Conservation (phyloP, 2,329 filamentous ascomycete species). For the Emmonsia crescens region DNA sequence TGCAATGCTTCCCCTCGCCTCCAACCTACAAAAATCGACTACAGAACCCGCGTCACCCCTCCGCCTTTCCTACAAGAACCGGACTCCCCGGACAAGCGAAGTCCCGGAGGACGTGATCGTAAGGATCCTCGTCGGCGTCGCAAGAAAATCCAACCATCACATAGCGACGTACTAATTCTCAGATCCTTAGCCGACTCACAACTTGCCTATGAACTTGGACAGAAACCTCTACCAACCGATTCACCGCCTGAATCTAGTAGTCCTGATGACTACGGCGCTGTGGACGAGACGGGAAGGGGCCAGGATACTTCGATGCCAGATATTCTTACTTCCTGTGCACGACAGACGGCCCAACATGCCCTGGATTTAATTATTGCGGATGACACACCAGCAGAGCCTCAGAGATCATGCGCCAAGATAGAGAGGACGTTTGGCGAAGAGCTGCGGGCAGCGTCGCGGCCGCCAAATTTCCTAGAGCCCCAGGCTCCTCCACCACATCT, state of each 20-base stretch:
- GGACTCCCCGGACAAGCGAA: conserved; percentile 20
- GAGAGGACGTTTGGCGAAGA: conserved; percentile 1
- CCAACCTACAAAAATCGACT: conserved; percentile 21
- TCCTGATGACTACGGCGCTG: background rate
- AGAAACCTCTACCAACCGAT: conserved; percentile 5
- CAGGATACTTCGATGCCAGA: background rate
- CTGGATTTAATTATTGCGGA: background rate
- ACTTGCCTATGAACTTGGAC: conserved; percentile 39
- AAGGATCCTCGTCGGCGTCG: conserved; percentile 19
- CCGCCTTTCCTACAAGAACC: conserved; percentile 27
- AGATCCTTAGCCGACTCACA: conserved; percentile 53
- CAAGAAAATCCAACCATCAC: conserved; percentile 24
- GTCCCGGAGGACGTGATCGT: conserved; percentile 24
- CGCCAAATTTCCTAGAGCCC: background rate
- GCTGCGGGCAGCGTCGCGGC: background rate
- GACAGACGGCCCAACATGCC: conserved; percentile 3
- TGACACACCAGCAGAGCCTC: background rate
- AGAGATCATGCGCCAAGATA: background rate
- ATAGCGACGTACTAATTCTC: conserved; percentile 59
- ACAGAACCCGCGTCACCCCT: conserved; percentile 21
- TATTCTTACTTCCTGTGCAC: background rate
- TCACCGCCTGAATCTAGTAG: background rate
- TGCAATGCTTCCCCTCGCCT: conserved; percentile 29
- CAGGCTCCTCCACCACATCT: background rate
- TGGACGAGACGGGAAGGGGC: background rate